Evolutionary conservation across 495 filamentous ascomycete genomes (phyloP).

Genomic region (Penicillium cinerascens): DNA sequence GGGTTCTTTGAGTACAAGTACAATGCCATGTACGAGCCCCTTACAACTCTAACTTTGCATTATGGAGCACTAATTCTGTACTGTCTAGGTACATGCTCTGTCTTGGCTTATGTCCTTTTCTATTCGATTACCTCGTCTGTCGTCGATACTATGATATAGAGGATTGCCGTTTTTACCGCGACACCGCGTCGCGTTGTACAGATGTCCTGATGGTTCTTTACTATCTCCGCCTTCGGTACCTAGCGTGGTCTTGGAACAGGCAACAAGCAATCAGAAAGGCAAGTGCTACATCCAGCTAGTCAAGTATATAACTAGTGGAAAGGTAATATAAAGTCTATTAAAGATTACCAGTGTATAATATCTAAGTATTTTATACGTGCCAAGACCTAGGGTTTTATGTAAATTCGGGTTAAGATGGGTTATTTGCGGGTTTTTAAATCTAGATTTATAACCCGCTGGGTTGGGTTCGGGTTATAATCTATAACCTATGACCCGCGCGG

Average conservation of each 20-base stretch:
- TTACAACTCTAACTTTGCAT: background rate
- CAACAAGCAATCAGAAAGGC: background rate
- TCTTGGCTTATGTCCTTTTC: conserved; percentile 1
- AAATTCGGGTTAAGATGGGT: no score
- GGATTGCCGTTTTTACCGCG: conserved; percentile 2
- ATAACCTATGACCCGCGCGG: no score
- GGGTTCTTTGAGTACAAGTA: conserved; percentile 5
- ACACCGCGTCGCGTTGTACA: background rate
- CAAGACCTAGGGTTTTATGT: no score
- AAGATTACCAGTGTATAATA: no score
- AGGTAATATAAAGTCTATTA: no score
- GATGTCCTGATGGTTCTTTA: background rate
- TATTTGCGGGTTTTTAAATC: no score
- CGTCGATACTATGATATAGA: background rate
- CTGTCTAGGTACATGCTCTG: conserved; percentile 1
- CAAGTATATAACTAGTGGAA: no score
- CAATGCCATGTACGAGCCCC: conserved; percentile 1
- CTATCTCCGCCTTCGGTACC: conserved; percentile 1
- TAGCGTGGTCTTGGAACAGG: background rate
- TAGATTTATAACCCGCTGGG: no score
- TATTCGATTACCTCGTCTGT: conserved; percentile 3
- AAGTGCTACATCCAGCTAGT: background rate
- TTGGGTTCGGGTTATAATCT: no score
- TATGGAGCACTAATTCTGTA: conserved; percentile 1
- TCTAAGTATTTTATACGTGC: no score